Percentiles rank a stretch among this genome's conserved stretches.
These are phyloP conservation scores for Cutaneotrichosporon cavernicola DNA, from an alignment of 1,284 basidiomycete species.

Conservation along the genomic window DNA sequence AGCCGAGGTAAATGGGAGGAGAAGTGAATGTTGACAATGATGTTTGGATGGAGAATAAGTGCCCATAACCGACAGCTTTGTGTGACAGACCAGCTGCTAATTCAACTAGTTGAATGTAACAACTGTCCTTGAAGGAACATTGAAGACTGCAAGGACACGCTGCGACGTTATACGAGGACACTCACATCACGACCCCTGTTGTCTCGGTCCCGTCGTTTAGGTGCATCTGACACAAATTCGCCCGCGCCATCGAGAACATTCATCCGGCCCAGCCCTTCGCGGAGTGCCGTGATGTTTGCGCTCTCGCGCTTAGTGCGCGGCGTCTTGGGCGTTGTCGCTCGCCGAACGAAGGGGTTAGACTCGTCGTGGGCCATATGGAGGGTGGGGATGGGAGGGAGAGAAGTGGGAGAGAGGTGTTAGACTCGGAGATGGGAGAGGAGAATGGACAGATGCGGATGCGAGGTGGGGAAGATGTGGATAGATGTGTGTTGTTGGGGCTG, in stretches of 20 bases:
- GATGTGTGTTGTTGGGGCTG: background rate
- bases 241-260: conserved; percentile 37
- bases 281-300: conserved; percentile 31
- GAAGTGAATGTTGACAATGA: no score
- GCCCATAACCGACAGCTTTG: no score
- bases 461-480: background rate
- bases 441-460: background rate
- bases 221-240: conserved; percentile 24
- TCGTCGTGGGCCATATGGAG: background rate
- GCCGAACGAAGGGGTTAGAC: background rate
- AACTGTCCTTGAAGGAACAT: no score
- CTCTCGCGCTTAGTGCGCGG: conserved; percentile 1
- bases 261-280: conserved; percentile 48
- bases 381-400: no score
- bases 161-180: background rate
- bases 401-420: no score
- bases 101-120: no score
- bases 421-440: no score
- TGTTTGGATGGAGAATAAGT: no score
- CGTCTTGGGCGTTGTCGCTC: background rate
- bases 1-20: background rate
- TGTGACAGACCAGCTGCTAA: no score
- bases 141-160: no score
- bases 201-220: conserved; percentile 10
- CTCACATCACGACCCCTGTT: conserved; percentile 17